Evolutionary conservation across 1,284 basidiomycete species (phyloP), one percentile per base, ranked within the genome.

Genomic region (Irpex sp.): DNA sequence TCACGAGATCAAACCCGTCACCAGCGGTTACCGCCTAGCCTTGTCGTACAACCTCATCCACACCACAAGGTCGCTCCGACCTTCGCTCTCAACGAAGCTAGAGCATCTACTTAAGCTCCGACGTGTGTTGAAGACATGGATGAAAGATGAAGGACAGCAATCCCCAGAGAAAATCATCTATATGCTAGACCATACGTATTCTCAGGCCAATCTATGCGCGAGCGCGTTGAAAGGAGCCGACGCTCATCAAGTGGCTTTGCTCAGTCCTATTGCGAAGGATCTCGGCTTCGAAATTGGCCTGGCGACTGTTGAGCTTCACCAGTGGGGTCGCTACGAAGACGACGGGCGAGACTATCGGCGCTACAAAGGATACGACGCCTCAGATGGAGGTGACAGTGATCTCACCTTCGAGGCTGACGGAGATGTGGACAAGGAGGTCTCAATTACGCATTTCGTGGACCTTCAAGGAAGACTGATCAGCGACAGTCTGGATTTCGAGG

Each of bases 1-100:
- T n/a, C 78, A 80, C 64, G 77, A 78, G 67, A 72, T 81, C 58
- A 77, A 79, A 63, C 75, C 78, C 6, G 68, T 83, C 28, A 76
- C 72, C 4, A 72, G 74, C 21, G 80, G 79, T 1, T 77, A 77
- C 58, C 75, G 77, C 7, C 69, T 81, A 18, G 79, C 77, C 1
- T 72, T 82, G 14, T 74, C 77, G 0, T 82, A 78, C 67, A 78
- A 81, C 61, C 73, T 81, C 45, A 61, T 64, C n/a, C 65, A 67
- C 37, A 67, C 67, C 2, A 66, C 66, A 12, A 61, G 21, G 12
- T 36, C 67, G 1, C 58, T 67, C 0, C 63, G 67, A 19, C 67
- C 67, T 2, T 58, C 65, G 2, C 47, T 67, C 8, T 21, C 62
- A 1, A 10, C 52, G 4, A 58, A 65, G 7, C 19, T 51, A 14